Conservation (phyloP, 805 yeast genomes). For the Wilhelminamyces savonicus region DNA sequence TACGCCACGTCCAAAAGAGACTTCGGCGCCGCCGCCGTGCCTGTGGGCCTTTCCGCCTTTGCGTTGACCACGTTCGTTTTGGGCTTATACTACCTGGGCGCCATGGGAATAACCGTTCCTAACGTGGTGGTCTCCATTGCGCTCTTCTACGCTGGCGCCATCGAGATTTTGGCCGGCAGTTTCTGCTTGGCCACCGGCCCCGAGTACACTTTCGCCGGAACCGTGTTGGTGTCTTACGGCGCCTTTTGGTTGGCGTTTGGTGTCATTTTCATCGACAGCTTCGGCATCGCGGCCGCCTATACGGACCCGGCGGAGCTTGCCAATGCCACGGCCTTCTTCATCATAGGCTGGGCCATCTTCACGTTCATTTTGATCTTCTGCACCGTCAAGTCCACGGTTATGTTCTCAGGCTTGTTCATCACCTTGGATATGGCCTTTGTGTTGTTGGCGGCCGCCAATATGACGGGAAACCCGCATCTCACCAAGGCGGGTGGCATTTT, state of each 20-base stretch:
- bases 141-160: constrained; percentile 45
- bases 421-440: constrained; percentile 51
- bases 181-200: constrained; percentile 45
- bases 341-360: constrained; percentile 61
- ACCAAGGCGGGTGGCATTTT: constrained; percentile 28
- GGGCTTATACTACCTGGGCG: constrained; percentile 41
- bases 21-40: constrained; percentile 52
- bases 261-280: constrained; percentile 45
- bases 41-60: constrained; percentile 47
- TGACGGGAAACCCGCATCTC: constrained; percentile 26
- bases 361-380: constrained; percentile 51
- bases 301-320: constrained; percentile 34
- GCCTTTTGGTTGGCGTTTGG: constrained; percentile 51
- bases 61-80: constrained; percentile 41
- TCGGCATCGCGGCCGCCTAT: constrained; percentile 47
- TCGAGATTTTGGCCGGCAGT: constrained; percentile 44
- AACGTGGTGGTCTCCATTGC: constrained; percentile 41
- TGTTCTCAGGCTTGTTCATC: constrained; percentile 47
- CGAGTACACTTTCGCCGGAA: constrained; percentile 54
- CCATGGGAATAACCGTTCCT: constrained; percentile 37
- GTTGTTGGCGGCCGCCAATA: constrained; percentile 43
- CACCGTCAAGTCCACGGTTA: constrained; percentile 45
- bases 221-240: constrained; percentile 48
- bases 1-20: constrained; percentile 44
- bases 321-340: constrained; percentile 52